These are phyloP conservation scores for Aspergillus sp. DNA, from an alignment of 2,329 filamentous ascomycete species.

Conservation along the genomic window DNA sequence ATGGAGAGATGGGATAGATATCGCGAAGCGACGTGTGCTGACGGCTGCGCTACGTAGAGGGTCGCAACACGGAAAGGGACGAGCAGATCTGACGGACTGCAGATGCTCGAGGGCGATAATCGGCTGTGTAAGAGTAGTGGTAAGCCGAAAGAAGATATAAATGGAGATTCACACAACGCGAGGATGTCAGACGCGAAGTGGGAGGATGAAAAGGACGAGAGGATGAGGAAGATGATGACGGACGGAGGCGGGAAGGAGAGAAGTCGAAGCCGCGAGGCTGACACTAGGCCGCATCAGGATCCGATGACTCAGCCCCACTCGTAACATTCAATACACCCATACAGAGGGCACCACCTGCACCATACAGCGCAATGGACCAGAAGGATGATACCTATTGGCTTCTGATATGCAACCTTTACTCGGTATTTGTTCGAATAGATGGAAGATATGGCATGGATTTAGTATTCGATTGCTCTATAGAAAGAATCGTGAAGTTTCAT, in stretches of 20 bases:
- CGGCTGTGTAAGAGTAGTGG: not conserved
- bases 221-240: constrained; percentile 11
- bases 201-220: constrained; percentile 13
- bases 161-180: constrained; percentile 1
- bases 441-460: not conserved
- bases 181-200: constrained; percentile 15
- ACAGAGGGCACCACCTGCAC: too few relatives aligned
- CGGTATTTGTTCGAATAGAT: too few relatives aligned
- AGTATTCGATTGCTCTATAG: not conserved
- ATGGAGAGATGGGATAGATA: constrained; percentile 1
- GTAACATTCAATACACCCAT: too few relatives aligned
- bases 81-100: not conserved
- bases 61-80: not conserved
- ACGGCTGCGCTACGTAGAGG: not conserved
- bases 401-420: too few relatives aligned
- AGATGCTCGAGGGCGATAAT: not conserved
- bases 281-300: constrained; percentile 23
- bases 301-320: too few relatives aligned
- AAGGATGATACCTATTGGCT: too few relatives aligned
- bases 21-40: not conserved
- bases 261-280: constrained; percentile 15
- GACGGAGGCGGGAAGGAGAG: constrained; percentile 11
- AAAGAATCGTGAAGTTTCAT: not conserved
- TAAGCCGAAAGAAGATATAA: not conserved
- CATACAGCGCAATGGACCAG: too few relatives aligned